A percentile compares a stretch with the other conserved stretches of the same genome.
Evolutionary conservation across 495 filamentous ascomycete genomes (phyloP).

Genomic region (Tricharina praecox): DNA sequence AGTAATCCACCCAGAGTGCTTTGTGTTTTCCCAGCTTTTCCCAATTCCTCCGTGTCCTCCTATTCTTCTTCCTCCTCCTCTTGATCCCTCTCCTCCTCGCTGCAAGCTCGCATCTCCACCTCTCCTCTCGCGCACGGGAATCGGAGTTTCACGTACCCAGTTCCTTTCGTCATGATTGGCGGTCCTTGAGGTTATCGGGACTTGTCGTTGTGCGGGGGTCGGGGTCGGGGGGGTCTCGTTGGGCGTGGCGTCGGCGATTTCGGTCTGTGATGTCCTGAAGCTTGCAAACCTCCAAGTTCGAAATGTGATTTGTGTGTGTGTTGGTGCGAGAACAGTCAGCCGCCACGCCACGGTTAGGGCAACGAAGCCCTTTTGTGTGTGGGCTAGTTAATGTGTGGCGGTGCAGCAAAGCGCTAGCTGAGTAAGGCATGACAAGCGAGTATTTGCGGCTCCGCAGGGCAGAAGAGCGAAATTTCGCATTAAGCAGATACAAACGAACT

Average conservation of each 20-base stretch:
- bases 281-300: background rate
- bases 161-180: slow-evolving; percentile 25
- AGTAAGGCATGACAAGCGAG: too few relatives aligned
- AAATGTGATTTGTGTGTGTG: background rate
- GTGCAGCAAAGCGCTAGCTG: too few relatives aligned
- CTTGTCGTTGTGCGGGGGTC: slow-evolving; percentile 6
- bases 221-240: background rate
- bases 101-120: background rate
- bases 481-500: too few relatives aligned
- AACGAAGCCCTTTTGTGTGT: too few relatives aligned
- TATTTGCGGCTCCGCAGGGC: too few relatives aligned
- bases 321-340: background rate
- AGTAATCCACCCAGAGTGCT: too few relatives aligned
- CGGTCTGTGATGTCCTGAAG: background rate
- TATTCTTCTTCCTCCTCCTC: background rate
- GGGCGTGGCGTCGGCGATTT: background rate
- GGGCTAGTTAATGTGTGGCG: too few relatives aligned
- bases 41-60: slow-evolving; percentile 1
- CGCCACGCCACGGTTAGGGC: too few relatives aligned
- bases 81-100: background rate
- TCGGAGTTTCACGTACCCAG: slow-evolving; percentile 21
- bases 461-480: too few relatives aligned
- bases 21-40: slow-evolving; percentile 3
- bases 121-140: background rate
- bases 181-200: slow-evolving; percentile 9